These are phyloP conservation scores for Sporothrix mexicana DNA, from an alignment of 2,329 filamentous ascomycete genomes.

Conservation along the genomic window DNA sequence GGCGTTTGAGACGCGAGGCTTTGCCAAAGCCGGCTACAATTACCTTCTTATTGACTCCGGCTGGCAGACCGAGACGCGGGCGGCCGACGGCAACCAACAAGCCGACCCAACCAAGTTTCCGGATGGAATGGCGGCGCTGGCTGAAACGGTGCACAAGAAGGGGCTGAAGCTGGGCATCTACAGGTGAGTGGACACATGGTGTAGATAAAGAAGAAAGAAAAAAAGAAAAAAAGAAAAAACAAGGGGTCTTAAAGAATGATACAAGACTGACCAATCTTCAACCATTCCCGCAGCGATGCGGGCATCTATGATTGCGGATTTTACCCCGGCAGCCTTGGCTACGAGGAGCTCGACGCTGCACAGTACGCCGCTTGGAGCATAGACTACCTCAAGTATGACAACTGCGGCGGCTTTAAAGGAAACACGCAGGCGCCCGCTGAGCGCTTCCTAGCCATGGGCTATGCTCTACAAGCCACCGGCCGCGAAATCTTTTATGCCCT, in stretches of 20 bases:
- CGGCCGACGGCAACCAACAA: constrained; percentile 6
- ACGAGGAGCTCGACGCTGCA: constrained; percentile 59
- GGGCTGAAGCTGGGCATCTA: constrained; percentile 62
- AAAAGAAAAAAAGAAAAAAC: not conserved
- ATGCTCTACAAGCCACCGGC: constrained; percentile 46
- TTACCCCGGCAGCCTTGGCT: constrained; percentile 43
- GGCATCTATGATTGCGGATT: constrained; percentile 50
- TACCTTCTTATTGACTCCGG: constrained; percentile 40
- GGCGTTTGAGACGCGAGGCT: constrained; percentile 32
- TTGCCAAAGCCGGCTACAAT: constrained; percentile 34
- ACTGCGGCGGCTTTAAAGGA: constrained; percentile 57
- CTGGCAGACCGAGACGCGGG: constrained; percentile 35
- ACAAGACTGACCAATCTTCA: not conserved
- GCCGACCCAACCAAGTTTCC: constrained; percentile 14
- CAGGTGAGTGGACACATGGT: constrained; percentile 23
- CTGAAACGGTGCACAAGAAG: constrained; percentile 54
- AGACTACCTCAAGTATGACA: constrained; percentile 62
- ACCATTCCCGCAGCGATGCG: constrained; percentile 45
- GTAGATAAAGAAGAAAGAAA: not conserved
- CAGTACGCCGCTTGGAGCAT: constrained; percentile 59
- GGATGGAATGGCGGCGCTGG: constrained; percentile 50
- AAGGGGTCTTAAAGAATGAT: not conserved
- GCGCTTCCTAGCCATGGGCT: constrained; percentile 48
- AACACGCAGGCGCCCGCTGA: constrained; percentile 56
- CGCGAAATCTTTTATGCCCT: constrained; percentile 49